Conservation (phyloP, 2,329 filamentous ascomycete species). For the Volutella citrinella region DNA sequence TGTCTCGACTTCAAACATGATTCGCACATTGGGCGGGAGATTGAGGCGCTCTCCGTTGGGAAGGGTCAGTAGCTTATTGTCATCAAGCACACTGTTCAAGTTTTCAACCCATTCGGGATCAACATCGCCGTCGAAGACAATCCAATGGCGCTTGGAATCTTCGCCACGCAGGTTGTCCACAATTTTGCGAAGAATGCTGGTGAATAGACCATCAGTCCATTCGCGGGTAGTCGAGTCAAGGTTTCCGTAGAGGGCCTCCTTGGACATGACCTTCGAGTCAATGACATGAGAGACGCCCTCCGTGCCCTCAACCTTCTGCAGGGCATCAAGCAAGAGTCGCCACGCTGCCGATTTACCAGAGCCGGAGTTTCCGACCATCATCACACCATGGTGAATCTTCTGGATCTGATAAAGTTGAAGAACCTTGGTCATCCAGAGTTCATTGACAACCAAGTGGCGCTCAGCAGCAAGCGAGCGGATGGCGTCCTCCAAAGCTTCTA, state of each 20-base stretch:
- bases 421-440: conserved; percentile 96
- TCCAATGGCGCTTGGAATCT: conserved; percentile 96
- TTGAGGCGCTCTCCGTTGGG: conserved; percentile 98
- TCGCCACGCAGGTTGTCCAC: conserved; percentile 98
- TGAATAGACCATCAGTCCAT: conserved; percentile 98
- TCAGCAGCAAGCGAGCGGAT: conserved; percentile 81
- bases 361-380: conserved; percentile 99
- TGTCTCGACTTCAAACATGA: conserved; percentile 99
- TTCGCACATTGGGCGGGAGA: conserved; percentile 88
- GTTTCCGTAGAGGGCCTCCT: conserved; percentile 93
- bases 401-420: conserved; percentile 98
- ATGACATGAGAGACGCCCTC: conserved; percentile 98
- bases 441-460: conserved; percentile 83
- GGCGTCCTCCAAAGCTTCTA: conserved; percentile 74
- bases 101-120: conserved; percentile 99
- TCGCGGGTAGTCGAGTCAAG: conserved; percentile 95
- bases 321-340: conserved; percentile 85
- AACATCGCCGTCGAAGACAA: conserved; percentile 98
- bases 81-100: conserved; percentile 97
- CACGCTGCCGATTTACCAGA: conserved; percentile 95
- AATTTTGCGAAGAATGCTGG: conserved; percentile 95
- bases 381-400: conserved; percentile 96
- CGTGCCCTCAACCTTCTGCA: conserved; percentile 85
- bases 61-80: conserved; percentile 95
- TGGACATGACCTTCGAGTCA: conserved; percentile 99